Conservation (phyloP, 2,329 filamentous ascomycete genomes). For the Epicoccum sorghinum region DNA sequence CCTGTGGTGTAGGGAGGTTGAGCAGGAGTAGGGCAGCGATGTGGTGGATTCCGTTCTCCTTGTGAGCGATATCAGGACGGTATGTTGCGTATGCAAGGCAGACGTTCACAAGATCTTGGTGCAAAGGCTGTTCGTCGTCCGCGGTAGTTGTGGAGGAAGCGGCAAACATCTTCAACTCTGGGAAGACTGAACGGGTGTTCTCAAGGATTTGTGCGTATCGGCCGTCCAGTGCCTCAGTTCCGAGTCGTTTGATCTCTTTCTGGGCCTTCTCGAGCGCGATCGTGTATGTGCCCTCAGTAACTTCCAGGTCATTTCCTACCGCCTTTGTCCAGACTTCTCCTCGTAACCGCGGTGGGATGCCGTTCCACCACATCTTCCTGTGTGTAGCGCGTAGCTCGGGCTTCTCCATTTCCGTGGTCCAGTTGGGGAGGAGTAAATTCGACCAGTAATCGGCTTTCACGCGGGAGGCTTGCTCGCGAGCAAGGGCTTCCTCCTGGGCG, state of each 20-base stretch:
- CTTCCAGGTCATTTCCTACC: constrained; percentile 74
- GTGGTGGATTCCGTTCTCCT: constrained; percentile 68
- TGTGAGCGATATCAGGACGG: constrained; percentile 78
- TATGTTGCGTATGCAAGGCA: constrained; percentile 83
- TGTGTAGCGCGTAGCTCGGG: constrained; percentile 36
- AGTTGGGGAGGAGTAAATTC: constrained; percentile 75
- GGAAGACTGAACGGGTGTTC: constrained; percentile 72
- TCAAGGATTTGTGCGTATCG: constrained; percentile 37
- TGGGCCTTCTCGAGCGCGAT: constrained; percentile 72
- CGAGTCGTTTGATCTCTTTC: constrained; percentile 62
- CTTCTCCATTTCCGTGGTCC: constrained; percentile 68
- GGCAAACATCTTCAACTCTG: constrained; percentile 75
- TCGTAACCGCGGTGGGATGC: constrained; percentile 72
- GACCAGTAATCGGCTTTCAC: constrained; percentile 71
- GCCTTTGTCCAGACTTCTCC: constrained; percentile 73
- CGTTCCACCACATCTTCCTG: constrained; percentile 82
- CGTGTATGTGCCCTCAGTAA: constrained; percentile 70
- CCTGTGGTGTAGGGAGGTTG: constrained; percentile 68
- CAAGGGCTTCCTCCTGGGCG: constrained; percentile 58
- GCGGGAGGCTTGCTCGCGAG: constrained; percentile 57
- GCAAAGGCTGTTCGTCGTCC: constrained; percentile 65
- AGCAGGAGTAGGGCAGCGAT: constrained; percentile 76
- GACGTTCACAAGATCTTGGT: constrained; percentile 72
- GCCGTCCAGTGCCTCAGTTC: constrained; percentile 46
- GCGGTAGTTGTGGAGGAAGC: constrained; percentile 33